phyloP scores from a whole-genome alignment of 2,329 filamentous ascomycete species.

The Rutstroemia sydowiana region DNA sequence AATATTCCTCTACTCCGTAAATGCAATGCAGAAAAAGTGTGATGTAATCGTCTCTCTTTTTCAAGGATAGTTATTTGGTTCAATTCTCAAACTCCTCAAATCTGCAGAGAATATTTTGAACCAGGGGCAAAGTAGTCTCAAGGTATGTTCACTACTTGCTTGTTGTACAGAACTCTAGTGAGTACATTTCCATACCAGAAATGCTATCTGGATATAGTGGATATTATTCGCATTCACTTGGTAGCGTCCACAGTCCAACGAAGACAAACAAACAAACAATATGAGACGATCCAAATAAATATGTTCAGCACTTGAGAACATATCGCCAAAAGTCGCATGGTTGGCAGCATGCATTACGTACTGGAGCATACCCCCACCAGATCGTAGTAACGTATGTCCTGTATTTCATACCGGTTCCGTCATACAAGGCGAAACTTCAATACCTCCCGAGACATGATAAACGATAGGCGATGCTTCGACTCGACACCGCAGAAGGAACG shows the following conservation, averaged over 20 bases:
- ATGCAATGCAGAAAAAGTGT: no score
- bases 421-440: not conserved
- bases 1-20: no score
- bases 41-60: not conserved
- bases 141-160: not conserved
- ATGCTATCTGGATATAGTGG: not conserved
- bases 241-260: not conserved
- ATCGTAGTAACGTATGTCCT: not conserved
- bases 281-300: not conserved
- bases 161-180: not conserved
- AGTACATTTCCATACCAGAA: not conserved
- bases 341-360: not conserved
- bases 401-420: not conserved
- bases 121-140: no score
- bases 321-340: not conserved
- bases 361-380: not conserved
- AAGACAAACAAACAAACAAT: not conserved
- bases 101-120: not conserved
- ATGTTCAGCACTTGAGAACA: not conserved
- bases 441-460: not conserved
- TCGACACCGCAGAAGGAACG: not conserved
- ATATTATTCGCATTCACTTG: not conserved
- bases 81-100: not conserved
- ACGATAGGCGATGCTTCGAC: not conserved
- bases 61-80: not conserved